Evolutionary conservation across 2,329 filamentous ascomycete genomes (phyloP).

Genomic region (Fusarium globosum): DNA sequence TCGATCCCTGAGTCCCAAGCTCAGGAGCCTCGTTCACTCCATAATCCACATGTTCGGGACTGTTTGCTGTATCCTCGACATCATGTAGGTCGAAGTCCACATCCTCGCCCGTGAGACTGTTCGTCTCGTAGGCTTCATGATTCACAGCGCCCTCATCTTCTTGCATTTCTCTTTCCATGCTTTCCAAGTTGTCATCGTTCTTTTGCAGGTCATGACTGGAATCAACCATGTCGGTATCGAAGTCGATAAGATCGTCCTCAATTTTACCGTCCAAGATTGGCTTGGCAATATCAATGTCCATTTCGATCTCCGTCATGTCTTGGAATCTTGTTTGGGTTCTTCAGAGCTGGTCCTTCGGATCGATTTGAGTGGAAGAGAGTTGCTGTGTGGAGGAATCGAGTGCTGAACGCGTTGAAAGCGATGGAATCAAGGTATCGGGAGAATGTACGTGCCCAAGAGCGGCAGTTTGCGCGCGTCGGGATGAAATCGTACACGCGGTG

Average conservation of each 20-base stretch:
- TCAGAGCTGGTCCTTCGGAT: not conserved
- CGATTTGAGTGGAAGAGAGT: not conserved
- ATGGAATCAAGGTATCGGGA: not conserved
- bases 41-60: slow-evolving; percentile 9
- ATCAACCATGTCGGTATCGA: slow-evolving; percentile 51
- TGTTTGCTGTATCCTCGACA: slow-evolving; percentile 17
- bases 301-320: slow-evolving; percentile 47
- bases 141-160: slow-evolving; percentile 36
- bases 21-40: slow-evolving; percentile 15
- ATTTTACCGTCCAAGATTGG: slow-evolving; percentile 39
- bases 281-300: slow-evolving; percentile 48
- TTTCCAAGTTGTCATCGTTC: slow-evolving; percentile 3
- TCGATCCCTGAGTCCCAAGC: slow-evolving; percentile 18
- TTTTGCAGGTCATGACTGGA: slow-evolving; percentile 26
- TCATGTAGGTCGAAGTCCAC: slow-evolving; percentile 33
- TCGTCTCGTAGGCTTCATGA: slow-evolving; percentile 30
- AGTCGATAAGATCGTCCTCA: slow-evolving; percentile 53
- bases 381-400: not conserved
- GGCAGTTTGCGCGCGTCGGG: not conserved
- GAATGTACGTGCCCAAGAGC: not conserved
- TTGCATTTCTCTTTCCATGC: slow-evolving; percentile 33
- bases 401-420: not conserved
- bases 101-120: slow-evolving; percentile 37
- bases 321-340: not conserved
- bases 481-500: slow-evolving; percentile 14